These are phyloP conservation scores for Monosporascus sp. DNA, from an alignment of 2,329 filamentous ascomycete species.

Conservation along the genomic window DNA sequence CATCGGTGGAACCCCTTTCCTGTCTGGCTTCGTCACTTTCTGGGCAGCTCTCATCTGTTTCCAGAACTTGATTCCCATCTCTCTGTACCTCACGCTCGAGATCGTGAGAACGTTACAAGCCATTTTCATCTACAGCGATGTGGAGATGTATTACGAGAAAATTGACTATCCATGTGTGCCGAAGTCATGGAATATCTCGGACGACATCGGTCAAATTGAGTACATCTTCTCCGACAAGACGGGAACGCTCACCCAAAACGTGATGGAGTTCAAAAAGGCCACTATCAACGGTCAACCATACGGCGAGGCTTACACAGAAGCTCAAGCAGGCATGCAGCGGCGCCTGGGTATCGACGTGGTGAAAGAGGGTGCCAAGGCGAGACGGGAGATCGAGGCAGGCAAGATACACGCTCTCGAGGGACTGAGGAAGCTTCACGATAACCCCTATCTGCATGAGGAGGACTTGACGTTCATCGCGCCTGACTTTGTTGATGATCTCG, in stretches of 20 bases:
- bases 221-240: constrained; percentile 99
- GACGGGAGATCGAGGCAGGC: constrained; percentile 72
- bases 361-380: constrained; percentile 66
- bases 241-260: constrained; percentile 82
- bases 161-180: constrained; percentile 94
- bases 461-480: constrained; percentile 89
- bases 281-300: constrained; percentile 95
- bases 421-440: constrained; percentile 74
- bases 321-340: constrained; percentile 92
- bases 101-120: constrained; percentile 91
- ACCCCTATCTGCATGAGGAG: constrained; percentile 86
- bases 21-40: constrained; percentile 94
- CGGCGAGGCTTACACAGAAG: constrained; percentile 96
- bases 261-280: constrained; percentile 99
- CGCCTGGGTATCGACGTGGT: constrained; percentile 83
- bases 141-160: constrained; percentile 93
- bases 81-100: constrained; percentile 94
- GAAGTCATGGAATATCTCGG: constrained; percentile 98
- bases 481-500: constrained; percentile 78
- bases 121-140: constrained; percentile 95
- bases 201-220: constrained; percentile 95
- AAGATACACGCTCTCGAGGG: constrained; percentile 66
- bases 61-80: constrained; percentile 98
- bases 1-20: constrained; percentile 65
- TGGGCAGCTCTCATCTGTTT: constrained; percentile 93